phyloP scores from a whole-genome alignment of 2,329 filamentous ascomycete genomes.

The Plectosphaerella plurivora region DNA sequence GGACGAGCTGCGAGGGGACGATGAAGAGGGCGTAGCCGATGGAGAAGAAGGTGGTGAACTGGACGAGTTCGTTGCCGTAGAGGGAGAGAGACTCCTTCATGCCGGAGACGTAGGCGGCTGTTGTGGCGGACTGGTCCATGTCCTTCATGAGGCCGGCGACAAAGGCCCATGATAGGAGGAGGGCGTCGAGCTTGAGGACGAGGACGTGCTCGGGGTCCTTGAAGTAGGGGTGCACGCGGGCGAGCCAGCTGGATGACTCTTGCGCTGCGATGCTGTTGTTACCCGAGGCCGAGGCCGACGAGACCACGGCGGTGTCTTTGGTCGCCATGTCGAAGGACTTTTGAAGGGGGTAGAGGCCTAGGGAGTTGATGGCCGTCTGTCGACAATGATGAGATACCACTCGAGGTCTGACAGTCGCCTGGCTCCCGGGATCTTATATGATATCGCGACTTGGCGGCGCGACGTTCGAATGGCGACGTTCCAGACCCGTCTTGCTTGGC shows the following conservation, averaged over 20 bases:
- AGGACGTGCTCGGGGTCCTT: constrained; percentile 24
- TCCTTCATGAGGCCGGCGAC: constrained; percentile 29
- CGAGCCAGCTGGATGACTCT: neutral
- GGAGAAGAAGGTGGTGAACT: constrained; percentile 2
- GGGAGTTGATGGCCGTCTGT: too few relatives aligned
- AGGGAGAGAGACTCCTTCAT: constrained; percentile 14
- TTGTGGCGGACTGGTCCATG: constrained; percentile 30
- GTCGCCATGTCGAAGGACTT: neutral
- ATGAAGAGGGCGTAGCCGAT: constrained; percentile 1
- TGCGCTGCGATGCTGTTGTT: neutral
- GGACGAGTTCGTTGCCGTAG: constrained; percentile 1
- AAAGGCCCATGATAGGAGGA: constrained; percentile 30
- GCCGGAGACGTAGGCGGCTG: constrained; percentile 30
- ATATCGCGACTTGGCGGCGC: too few relatives aligned
- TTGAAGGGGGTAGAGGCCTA: too few relatives aligned
- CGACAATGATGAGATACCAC: too few relatives aligned
- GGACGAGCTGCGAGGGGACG: constrained; percentile 16
- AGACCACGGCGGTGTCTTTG: neutral
- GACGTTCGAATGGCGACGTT: too few relatives aligned
- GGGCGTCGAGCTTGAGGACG: constrained; percentile 26
- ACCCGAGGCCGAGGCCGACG: neutral
- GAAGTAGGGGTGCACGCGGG: constrained; percentile 16
- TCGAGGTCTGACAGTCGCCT: too few relatives aligned
- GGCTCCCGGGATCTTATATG: too few relatives aligned
- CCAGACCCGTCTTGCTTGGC: too few relatives aligned